Evolutionary conservation across 352 stramenopile species (phyloP), one percentile per base, ranked within the genome.

Genomic region (Pythium grandisporangium): DNA sequence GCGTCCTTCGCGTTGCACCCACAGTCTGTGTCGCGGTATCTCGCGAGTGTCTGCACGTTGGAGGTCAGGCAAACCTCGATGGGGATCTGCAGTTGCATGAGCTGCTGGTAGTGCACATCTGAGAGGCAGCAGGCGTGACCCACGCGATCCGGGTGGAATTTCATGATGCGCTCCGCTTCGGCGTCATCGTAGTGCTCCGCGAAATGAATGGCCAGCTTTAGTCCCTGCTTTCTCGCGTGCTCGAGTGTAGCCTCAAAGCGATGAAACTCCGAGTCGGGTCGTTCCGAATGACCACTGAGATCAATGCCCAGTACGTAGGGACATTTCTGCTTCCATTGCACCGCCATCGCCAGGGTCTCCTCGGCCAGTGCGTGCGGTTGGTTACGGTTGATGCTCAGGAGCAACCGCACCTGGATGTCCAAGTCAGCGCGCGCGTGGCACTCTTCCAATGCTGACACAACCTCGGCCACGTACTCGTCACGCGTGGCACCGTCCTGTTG

Each of bases 61-160:
- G 84, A 97, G 6, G 88, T 97, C 17, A 96, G 70, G 58, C 93
- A 98, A 5, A 89, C 64, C 62, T 98, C 93, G 34, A 98, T 80
- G 5, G 90, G 88, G 44, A 98, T 94, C 16, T 62, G 63, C 13
- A 70, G 44, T 17, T 37, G 24, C 19, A 81, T 47, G 53, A 97
- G 75, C 42, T 72, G 66, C 32, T 74, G 20, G 58, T 91, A 86
- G 11, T 90, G 65, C 12, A 48, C 47, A 24, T 88, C 58, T 4
- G 84, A 68, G 13, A 97, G 48, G 26, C 84, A 84, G 24, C 94
- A 81, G 14, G 87, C 87, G 49, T 98, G 93, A 23, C 93, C 93
- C 35, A 98, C 51, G 45, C 93, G 83, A 58, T 97, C 85, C 3
- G 93, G 93, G 12, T 53, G 45, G 52, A 97, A 98, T 22, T 69